Evolutionary conservation across 1,139 yeast genomes (phyloP), one percentile per base, ranked within the genome.

Genomic region (Pichia kudriavzevii): DNA sequence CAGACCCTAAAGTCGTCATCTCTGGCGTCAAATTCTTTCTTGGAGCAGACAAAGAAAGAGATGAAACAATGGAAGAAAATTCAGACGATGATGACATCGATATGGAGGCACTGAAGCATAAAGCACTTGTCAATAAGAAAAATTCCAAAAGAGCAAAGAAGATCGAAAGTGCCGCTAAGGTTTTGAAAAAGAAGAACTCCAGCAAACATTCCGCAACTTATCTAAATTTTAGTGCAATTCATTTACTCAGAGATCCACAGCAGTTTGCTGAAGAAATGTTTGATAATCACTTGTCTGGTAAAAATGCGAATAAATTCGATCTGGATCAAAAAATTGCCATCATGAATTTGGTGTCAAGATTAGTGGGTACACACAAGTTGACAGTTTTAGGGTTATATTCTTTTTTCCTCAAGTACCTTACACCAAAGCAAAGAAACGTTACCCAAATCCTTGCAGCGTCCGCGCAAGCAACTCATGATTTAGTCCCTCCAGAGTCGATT

Each of bases 391-490:
- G 96, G 4, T 66, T 91, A 30, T 91, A 91, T 61, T 79, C 96
- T 1, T 87, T 75, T 55, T 79, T 91, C 61, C 63, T 87, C 56
- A 87, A 85, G 53, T 91, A 83, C 55, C 67, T 91, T 50, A 88
- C 95, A 2, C 97, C 98, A 31, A 88, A 88, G 58, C 97, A 91
- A 61, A 68, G 77, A 40, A 83, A 88, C 50, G 98, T 91, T 31
- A 93, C 99, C 1, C 94, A 87, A 60, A 79, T 91, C 44, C 74
- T 91, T 83, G 97, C 98, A 10, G 95, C 97, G 4, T 71, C 84
- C 33, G 99, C 97, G 1, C 98, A 93, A 62, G 87, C 97, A 0
- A 75, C 94, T 21, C 99, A 91, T 56, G 97, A 93, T 53, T 68
- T 88, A 53, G 95, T 91, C 7, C 98, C 99, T 22, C 98, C 98